Conservation (phyloP, 495 filamentous ascomycete species). For the Lophiotrema nucula region DNA sequence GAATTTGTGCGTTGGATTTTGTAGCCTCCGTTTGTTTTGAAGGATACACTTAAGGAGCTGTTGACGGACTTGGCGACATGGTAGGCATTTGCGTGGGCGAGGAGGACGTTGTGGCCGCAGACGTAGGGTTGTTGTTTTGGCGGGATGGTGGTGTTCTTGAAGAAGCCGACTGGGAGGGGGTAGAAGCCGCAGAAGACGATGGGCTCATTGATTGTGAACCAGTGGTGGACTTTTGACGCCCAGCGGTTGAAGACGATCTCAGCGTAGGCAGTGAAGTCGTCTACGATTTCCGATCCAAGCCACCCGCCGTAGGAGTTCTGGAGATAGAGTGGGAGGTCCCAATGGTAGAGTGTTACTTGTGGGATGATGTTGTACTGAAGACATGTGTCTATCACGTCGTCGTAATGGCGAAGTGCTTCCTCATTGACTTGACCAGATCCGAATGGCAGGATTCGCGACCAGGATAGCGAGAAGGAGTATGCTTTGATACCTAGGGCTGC, state of each 20-base stretch:
- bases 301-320: constrained; percentile 40
- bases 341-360: constrained; percentile 35
- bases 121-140: constrained; percentile 37
- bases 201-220: constrained; percentile 47
- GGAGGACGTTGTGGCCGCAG: constrained; percentile 43
- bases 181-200: constrained; percentile 41
- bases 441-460: constrained; percentile 41
- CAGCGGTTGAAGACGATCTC: constrained; percentile 28
- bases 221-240: constrained; percentile 31
- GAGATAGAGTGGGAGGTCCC: constrained; percentile 35
- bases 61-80: constrained; percentile 41
- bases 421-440: constrained; percentile 33
- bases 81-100: constrained; percentile 42
- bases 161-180: constrained; percentile 40
- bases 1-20: constrained; percentile 39
- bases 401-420: constrained; percentile 35
- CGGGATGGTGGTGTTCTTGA: constrained; percentile 40
- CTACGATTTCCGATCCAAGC: constrained; percentile 31
- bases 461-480: constrained; percentile 38
- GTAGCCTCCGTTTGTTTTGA: constrained; percentile 45
- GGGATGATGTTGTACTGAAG: constrained; percentile 34
- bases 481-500: constrained; percentile 38
- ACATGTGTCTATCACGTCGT: constrained; percentile 35
- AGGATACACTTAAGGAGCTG: constrained; percentile 33
- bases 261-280: constrained; percentile 35